phyloP scores from a whole-genome alignment of 495 filamentous ascomycete species.

The Parathielavia hyrcaniae region DNA sequence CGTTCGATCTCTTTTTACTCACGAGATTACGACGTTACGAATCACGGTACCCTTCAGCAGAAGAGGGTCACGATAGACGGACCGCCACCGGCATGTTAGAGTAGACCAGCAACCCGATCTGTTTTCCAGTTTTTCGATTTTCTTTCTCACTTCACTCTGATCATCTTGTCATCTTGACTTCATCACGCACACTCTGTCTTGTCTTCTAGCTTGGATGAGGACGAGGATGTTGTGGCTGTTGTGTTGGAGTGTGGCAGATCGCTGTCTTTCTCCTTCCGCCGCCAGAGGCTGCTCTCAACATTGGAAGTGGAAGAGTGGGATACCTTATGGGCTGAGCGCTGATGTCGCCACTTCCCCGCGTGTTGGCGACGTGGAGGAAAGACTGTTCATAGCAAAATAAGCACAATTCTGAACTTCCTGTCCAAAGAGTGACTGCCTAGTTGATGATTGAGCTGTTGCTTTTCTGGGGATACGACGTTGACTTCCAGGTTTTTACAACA shows the following conservation, averaged over 20 bases:
- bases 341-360: too few relatives aligned
- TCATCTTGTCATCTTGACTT: neutral
- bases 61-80: slow-evolving; percentile 8
- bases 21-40: slow-evolving; percentile 1
- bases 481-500: too few relatives aligned
- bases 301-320: too few relatives aligned
- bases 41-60: neutral
- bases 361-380: too few relatives aligned
- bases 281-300: too few relatives aligned
- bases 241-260: neutral
- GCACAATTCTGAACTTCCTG: too few relatives aligned
- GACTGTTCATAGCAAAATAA: too few relatives aligned
- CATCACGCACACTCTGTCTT: neutral
- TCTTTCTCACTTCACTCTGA: neutral
- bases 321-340: too few relatives aligned
- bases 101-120: neutral
- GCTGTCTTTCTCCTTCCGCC: neutral
- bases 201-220: neutral
- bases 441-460: neutral
- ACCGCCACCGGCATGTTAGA: slow-evolving; percentile 7
- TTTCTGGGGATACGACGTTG: too few relatives aligned
- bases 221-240: neutral
- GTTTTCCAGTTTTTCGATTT: neutral
- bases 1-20: neutral
- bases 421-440: too few relatives aligned